Conservation (phyloP, 192 early-diverging fungal genomes). For the Coemansia sp. region DNA sequence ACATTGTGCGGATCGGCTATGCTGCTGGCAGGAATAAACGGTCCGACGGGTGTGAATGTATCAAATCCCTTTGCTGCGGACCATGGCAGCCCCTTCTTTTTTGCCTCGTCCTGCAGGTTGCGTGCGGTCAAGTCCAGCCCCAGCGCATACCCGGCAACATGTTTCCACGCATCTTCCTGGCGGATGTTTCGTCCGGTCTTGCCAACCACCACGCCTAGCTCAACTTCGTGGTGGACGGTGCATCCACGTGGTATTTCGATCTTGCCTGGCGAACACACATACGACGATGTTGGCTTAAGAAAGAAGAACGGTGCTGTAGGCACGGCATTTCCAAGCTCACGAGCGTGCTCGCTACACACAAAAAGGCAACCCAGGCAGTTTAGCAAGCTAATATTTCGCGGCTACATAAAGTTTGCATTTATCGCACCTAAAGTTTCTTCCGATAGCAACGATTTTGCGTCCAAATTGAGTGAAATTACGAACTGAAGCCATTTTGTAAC, state of each 20-base stretch:
- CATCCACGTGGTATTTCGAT: slow-evolving; percentile 80
- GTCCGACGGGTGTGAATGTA: slow-evolving; percentile 87
- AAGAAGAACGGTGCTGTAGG: slow-evolving; percentile 89
- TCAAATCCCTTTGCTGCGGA: slow-evolving; percentile 91
- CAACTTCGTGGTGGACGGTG: slow-evolving; percentile 88
- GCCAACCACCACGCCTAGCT: slow-evolving; percentile 90
- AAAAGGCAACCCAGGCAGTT: too few species aligned
- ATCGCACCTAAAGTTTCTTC: slow-evolving; percentile 77
- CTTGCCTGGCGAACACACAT: slow-evolving; percentile 60
- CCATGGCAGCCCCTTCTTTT: slow-evolving; percentile 86
- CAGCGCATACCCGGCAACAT: slow-evolving; percentile 78
- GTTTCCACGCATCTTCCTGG: slow-evolving; percentile 57
- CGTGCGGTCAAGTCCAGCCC: slow-evolving; percentile 92
- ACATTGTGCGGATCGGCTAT: slow-evolving; percentile 75
- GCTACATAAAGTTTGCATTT: too few species aligned
- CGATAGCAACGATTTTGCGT: slow-evolving; percentile 92
- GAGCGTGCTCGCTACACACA: slow-evolving; percentile 77
- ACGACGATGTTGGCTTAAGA: slow-evolving; percentile 88
- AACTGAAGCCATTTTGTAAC: slow-evolving; percentile 14
- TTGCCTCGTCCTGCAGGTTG: slow-evolving; percentile 82
- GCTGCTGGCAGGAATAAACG: slow-evolving; percentile 69
- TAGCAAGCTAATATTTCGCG: too few species aligned
- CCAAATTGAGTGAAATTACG: slow-evolving; percentile 53
- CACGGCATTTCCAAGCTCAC: slow-evolving; percentile 89
- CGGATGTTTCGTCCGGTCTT: slow-evolving; percentile 72